Conservation (phyloP, 768 basidiomycete species). For the Boletus rubropictus region DNA sequence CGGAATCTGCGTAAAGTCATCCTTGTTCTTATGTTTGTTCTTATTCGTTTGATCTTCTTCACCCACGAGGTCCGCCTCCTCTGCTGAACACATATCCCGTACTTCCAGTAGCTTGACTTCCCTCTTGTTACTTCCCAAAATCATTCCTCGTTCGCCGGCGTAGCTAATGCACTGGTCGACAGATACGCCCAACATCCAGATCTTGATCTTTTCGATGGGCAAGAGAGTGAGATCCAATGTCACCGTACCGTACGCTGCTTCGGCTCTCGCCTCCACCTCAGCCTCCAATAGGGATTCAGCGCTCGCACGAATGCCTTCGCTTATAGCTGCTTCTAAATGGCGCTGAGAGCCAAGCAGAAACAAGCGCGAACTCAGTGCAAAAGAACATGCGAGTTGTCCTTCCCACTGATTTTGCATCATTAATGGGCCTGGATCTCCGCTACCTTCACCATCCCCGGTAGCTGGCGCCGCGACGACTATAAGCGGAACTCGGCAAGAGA, state of each 20-base stretch:
- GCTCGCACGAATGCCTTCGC: neutral
- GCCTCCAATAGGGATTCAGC: neutral
- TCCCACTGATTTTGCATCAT: slow-evolving; percentile 90
- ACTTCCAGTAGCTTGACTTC: slow-evolving; percentile 16
- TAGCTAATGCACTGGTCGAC: slow-evolving; percentile 52
- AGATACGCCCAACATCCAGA: slow-evolving; percentile 64
- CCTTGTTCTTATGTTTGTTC: slow-evolving; percentile 13
- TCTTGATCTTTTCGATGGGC: slow-evolving; percentile 81
- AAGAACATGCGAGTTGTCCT: slow-evolving; percentile 75
- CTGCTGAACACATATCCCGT: slow-evolving; percentile 13
- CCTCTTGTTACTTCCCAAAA: neutral
- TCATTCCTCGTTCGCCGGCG: neutral
- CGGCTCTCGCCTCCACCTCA: slow-evolving; percentile 9
- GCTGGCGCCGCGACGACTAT: slow-evolving; percentile 65
- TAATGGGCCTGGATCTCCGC: slow-evolving; percentile 64
- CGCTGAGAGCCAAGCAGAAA: slow-evolving; percentile 65
- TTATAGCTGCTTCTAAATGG: neutral
- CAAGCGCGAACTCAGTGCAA: slow-evolving; percentile 70
- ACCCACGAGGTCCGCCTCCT: slow-evolving; percentile 5
- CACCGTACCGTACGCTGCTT: slow-evolving; percentile 45
- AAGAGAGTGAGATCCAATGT: slow-evolving; percentile 76
- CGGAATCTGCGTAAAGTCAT: slow-evolving; percentile 8
- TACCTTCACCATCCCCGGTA: slow-evolving; percentile 74
- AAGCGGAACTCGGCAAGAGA: slow-evolving; percentile 67
- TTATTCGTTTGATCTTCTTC: slow-evolving; percentile 7